Evolutionary conservation across 805 yeast genomes (phyloP).

Genomic region (Yamadazyma endophytica): DNA sequence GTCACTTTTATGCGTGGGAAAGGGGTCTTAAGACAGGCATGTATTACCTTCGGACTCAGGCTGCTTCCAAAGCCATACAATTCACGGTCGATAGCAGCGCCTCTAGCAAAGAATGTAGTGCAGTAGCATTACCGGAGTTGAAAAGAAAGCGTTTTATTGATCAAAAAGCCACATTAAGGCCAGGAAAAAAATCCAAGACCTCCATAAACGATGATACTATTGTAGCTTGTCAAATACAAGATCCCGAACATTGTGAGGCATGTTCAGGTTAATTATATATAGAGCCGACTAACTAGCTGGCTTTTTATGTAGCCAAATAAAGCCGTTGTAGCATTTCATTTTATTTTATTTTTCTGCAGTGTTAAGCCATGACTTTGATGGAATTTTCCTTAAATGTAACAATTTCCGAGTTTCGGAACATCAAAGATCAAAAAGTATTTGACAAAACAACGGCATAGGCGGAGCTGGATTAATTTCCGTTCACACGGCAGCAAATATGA

Average conservation of each 20-base stretch:
- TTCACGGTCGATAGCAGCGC: constrained; percentile 24
- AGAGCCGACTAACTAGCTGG: no score
- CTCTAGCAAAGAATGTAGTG: constrained; percentile 8
- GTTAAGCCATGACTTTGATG: no score
- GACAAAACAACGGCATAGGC: no score
- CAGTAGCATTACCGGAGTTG: constrained; percentile 5
- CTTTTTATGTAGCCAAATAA: no score
- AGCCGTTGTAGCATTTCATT: no score
- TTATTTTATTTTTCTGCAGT: no score
- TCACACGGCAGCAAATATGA: no score
- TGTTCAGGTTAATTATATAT: constrained; percentile 33
- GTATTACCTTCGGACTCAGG: constrained; percentile 37
- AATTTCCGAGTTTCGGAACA: no score
- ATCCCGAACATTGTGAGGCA: constrained; percentile 34
- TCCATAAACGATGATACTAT: constrained; percentile 24
- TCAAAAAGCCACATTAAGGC: constrained; percentile 7
- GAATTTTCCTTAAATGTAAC: no score
- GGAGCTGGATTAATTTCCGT: no score
- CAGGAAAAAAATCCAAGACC: constrained; percentile 1
- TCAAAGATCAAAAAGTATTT: no score
- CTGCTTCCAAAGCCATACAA: constrained; percentile 35
- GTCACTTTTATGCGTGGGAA: constrained; percentile 40
- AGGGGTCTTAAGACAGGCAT: constrained; percentile 36
- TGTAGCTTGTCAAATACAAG: constrained; percentile 23
- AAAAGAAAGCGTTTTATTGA: constrained; percentile 21